These are phyloP conservation scores for Monosporozyma aquatica DNA, from an alignment of 805 yeast species.

Conservation along the genomic window DNA sequence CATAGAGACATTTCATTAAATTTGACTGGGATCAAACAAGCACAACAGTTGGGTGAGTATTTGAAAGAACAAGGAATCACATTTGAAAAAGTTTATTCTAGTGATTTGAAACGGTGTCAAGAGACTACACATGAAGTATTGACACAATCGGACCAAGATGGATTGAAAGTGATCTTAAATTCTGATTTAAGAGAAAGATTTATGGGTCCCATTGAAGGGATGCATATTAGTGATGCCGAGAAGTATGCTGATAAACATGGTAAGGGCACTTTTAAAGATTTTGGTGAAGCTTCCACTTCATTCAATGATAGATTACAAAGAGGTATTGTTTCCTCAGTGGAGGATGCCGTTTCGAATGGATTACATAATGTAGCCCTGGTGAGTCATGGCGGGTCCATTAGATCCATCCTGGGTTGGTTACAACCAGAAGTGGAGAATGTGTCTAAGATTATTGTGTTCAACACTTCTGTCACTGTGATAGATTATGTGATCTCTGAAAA, in stretches of 20 bases:
- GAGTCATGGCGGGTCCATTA: slow-evolving; percentile 77
- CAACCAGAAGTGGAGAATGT: slow-evolving; percentile 37
- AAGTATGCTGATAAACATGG: slow-evolving; percentile 45
- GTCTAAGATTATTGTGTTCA: slow-evolving; percentile 50
- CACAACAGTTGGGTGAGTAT: slow-evolving; percentile 41
- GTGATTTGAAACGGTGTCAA: slow-evolving; percentile 45
- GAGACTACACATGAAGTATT: slow-evolving; percentile 46
- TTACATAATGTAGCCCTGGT: slow-evolving; percentile 48
- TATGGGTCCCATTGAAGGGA: slow-evolving; percentile 77
- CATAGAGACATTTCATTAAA: slow-evolving; percentile 61
- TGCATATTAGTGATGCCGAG: slow-evolving; percentile 57
- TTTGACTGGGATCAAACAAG: slow-evolving; percentile 52
- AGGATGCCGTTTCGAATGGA: slow-evolving; percentile 26
- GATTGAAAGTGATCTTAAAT: slow-evolving; percentile 27
- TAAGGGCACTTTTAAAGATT: slow-evolving; percentile 42
- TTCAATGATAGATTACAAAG: slow-evolving; percentile 41
- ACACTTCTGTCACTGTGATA: slow-evolving; percentile 63
- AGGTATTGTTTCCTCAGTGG: slow-evolving; percentile 38
- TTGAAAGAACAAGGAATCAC: slow-evolving; percentile 26
- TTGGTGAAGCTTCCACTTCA: slow-evolving; percentile 50
- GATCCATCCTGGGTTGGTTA: slow-evolving; percentile 47
- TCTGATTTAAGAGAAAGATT: slow-evolving; percentile 54
- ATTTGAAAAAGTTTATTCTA: slow-evolving; percentile 32
- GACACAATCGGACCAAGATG: slow-evolving; percentile 13
- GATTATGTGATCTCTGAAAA: slow-evolving; percentile 40